phyloP scores from a whole-genome alignment of 2,329 filamentous ascomycete genomes.

The Pseudovirgaria hyperparasitica region DNA sequence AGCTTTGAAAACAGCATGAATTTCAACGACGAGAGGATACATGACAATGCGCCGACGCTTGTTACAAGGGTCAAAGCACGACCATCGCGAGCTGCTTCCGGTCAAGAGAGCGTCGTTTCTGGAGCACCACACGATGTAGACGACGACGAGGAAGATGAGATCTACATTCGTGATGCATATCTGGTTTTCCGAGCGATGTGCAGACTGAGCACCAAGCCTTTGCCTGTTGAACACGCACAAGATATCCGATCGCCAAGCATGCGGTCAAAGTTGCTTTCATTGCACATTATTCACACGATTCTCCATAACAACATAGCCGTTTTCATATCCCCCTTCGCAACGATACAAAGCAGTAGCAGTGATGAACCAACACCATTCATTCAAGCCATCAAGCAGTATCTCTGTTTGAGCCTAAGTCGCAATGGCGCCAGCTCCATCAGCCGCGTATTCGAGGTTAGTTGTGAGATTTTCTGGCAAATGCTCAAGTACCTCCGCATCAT shows the following conservation, averaged over 20 bases:
- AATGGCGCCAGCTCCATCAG: slow-evolving; percentile 92
- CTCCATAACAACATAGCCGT: slow-evolving; percentile 87
- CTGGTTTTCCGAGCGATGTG: slow-evolving; percentile 96
- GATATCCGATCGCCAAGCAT: slow-evolving; percentile 91
- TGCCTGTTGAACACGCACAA: slow-evolving; percentile 81
- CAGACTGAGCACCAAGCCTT: slow-evolving; percentile 85
- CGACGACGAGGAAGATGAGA: slow-evolving; percentile 72
- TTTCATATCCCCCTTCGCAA: slow-evolving; percentile 83
- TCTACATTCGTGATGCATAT: slow-evolving; percentile 94
- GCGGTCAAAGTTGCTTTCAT: slow-evolving; percentile 89
- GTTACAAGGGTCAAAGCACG: slow-evolving; percentile 45
- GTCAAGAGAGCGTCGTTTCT: slow-evolving; percentile 28
- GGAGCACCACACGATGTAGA: slow-evolving; percentile 36
- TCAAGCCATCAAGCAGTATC: slow-evolving; percentile 91
- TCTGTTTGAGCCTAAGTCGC: slow-evolving; percentile 85
- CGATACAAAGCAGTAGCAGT: slow-evolving; percentile 80
- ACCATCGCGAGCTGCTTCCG: slow-evolving; percentile 31
- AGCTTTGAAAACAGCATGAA: slow-evolving; percentile 56
- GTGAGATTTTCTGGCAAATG: slow-evolving; percentile 97
- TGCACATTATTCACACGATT: slow-evolving; percentile 90
- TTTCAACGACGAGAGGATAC: slow-evolving; percentile 52
- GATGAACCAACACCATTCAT: slow-evolving; percentile 83
- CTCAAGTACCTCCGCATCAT: slow-evolving; percentile 84
- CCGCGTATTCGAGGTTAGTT: slow-evolving; percentile 86
- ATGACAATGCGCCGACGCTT: slow-evolving; percentile 54